Percentiles rank a stretch among this genome's conserved stretches.
These are phyloP conservation scores for Pseudopithomyces chartarum DNA, from an alignment of 2,329 filamentous ascomycete species.

Conservation along the genomic window DNA sequence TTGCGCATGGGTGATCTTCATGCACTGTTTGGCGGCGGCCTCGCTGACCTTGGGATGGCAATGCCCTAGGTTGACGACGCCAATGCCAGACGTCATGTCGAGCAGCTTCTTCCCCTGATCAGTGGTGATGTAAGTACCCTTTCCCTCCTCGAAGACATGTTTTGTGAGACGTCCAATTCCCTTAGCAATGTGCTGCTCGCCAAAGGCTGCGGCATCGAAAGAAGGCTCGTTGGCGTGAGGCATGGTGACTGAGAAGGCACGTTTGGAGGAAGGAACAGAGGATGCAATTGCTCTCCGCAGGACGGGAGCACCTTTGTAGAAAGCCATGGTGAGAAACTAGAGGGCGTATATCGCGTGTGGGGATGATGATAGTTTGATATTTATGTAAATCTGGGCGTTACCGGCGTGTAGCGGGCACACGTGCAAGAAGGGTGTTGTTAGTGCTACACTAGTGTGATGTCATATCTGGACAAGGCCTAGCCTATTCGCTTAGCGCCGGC, in stretches of 20 bases:
- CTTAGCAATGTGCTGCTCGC: constrained; percentile 35
- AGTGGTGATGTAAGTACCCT: constrained; percentile 35
- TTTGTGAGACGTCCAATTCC: constrained; percentile 38
- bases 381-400: constrained; percentile 3
- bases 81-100: constrained; percentile 35
- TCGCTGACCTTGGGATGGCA: constrained; percentile 38
- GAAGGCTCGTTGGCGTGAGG: constrained; percentile 10
- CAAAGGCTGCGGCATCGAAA: constrained; percentile 30
- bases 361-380: background rate
- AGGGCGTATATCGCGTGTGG: constrained; percentile 3
- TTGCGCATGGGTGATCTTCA: constrained; percentile 36
- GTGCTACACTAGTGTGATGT: constrained; percentile 6
- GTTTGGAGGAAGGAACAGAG: background rate
- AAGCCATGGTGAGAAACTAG: background rate
- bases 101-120: constrained; percentile 38
- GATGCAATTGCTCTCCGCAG: background rate
- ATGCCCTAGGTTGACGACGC: constrained; percentile 36
- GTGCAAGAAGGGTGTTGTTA: background rate
- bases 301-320: constrained; percentile 2
- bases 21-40: constrained; percentile 35
- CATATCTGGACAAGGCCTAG: constrained; percentile 4
- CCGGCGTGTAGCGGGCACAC: background rate
- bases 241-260: constrained; percentile 5
- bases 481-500: background rate
- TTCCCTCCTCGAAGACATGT: constrained; percentile 37